Evolutionary conservation across 805 yeast species (phyloP).

Genomic region (Saturnispora silvae): DNA sequence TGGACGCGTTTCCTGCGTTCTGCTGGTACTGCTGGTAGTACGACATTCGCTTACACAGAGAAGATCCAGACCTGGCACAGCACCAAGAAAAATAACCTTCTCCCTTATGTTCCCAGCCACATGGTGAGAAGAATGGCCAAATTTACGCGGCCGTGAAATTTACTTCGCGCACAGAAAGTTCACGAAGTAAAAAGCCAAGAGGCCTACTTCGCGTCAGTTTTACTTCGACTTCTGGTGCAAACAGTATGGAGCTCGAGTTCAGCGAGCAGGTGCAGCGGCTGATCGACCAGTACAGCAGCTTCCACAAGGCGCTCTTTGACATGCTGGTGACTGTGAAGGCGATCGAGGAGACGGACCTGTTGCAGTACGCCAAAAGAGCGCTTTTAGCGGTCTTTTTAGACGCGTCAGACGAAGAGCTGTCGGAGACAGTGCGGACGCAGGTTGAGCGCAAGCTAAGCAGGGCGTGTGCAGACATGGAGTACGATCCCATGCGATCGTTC

Average conservation of each 20-base stretch:
- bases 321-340: not conserved
- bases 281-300: not conserved
- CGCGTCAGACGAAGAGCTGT: not conserved
- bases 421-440: too few relatives aligned
- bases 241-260: not conserved
- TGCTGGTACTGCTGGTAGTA: slow-evolving; percentile 24
- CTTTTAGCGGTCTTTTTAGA: not conserved
- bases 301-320: not conserved
- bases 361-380: not conserved
- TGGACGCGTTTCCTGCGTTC: slow-evolving; percentile 7
- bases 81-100: too few relatives aligned
- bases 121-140: too few relatives aligned
- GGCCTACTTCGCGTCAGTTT: too few relatives aligned
- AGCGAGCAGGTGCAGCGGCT: not conserved
- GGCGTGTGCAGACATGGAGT: not conserved
- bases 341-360: not conserved
- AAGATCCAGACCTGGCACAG: too few relatives aligned
- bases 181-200: too few relatives aligned
- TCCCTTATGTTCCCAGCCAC: too few relatives aligned
- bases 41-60: too few relatives aligned
- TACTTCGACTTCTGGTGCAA: too few relatives aligned
- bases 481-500: not conserved
- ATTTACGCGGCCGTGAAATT: too few relatives aligned
- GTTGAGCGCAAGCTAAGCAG: too few relatives aligned
- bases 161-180: too few relatives aligned